These are phyloP conservation scores for Cytospora piceicola DNA, from an alignment of 2,329 filamentous ascomycete species.

Conservation along the genomic window DNA sequence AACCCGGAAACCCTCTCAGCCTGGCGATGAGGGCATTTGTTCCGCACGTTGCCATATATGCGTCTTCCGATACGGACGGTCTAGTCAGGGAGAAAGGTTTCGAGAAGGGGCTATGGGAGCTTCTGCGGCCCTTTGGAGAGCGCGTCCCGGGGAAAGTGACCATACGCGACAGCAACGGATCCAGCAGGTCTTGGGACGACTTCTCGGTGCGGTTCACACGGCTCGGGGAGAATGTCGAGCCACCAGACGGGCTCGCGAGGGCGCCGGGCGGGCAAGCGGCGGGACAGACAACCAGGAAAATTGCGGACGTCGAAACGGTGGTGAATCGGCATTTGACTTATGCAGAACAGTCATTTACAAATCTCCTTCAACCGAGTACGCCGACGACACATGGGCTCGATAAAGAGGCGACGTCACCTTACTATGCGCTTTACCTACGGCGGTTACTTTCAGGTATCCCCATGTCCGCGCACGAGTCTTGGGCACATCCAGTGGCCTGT, in stretches of 20 bases:
- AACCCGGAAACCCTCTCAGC: conserved; percentile 59
- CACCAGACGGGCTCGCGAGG: conserved; percentile 44
- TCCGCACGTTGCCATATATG: conserved; percentile 83
- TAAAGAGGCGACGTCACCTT: conserved; percentile 66
- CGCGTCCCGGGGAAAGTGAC: conserved; percentile 84
- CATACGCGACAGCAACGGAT: conserved; percentile 86
- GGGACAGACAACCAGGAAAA: conserved; percentile 47
- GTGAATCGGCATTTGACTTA: conserved; percentile 79
- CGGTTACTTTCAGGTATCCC: conserved; percentile 80
- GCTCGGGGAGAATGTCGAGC: conserved; percentile 63
- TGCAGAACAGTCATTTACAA: conserved; percentile 64
- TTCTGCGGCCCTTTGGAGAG: conserved; percentile 91
- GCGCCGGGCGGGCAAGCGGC: conserved; percentile 39
- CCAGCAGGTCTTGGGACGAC: conserved; percentile 82
- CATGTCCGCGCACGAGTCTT: conserved; percentile 85
- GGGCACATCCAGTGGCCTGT: conserved; percentile 91
- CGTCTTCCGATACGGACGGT: conserved; percentile 84
- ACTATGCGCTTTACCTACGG: conserved; percentile 84
- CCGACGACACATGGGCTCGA: conserved; percentile 49
- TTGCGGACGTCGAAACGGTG: conserved; percentile 76
- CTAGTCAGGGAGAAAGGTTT: conserved; percentile 85
- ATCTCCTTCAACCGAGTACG: conserved; percentile 42
- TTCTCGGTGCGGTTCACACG: conserved; percentile 85
- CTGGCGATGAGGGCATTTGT: conserved; percentile 85
- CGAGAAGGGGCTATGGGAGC: conserved; percentile 76